Evolutionary conservation across 345 rosid genomes (phyloP).

Genomic region (Acer campestre): DNA sequence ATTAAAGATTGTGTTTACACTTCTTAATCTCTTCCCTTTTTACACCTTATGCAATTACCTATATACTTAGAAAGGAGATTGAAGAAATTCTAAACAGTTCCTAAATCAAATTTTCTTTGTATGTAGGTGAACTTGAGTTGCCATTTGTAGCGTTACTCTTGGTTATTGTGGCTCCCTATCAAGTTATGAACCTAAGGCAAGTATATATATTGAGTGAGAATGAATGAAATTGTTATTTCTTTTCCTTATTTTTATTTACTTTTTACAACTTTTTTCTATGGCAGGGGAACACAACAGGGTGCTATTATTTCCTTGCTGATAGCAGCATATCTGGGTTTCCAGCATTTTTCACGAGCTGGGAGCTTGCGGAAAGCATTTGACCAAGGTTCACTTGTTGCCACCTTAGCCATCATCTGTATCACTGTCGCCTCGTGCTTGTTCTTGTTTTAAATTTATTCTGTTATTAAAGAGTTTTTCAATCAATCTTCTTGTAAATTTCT

Average conservation of each 20-base stretch:
- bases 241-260: slow-evolving; percentile 4
- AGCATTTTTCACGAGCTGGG: slow-evolving; percentile 79
- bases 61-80: too few relatives aligned
- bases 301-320: slow-evolving; percentile 58
- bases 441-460: slow-evolving; percentile 37
- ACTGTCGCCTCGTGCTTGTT: slow-evolving; percentile 49
- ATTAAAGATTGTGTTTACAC: background rate
- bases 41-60: too few relatives aligned
- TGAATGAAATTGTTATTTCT: slow-evolving; percentile 6
- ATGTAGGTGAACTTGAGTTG: slow-evolving; percentile 85
- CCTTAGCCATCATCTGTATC: slow-evolving; percentile 60
- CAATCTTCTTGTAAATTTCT: slow-evolving; percentile 35
- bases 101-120: slow-evolving; percentile 9
- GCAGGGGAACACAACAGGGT: slow-evolving; percentile 81
- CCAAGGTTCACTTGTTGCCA: slow-evolving; percentile 78
- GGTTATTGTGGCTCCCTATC: slow-evolving; percentile 72
- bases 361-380: slow-evolving; percentile 71
- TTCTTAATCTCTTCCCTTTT: background rate
- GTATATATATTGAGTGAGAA: slow-evolving; percentile 18
- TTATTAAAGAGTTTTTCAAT: background rate
- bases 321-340: slow-evolving; percentile 75
- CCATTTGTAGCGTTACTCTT: slow-evolving; percentile 72
- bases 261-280: slow-evolving; percentile 16
- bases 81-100: background rate
- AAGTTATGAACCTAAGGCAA: slow-evolving; percentile 68